Base-by-base conservation (phyloP, 78 protist genomes). In the Capsaspora owczarzaki region DNA sequence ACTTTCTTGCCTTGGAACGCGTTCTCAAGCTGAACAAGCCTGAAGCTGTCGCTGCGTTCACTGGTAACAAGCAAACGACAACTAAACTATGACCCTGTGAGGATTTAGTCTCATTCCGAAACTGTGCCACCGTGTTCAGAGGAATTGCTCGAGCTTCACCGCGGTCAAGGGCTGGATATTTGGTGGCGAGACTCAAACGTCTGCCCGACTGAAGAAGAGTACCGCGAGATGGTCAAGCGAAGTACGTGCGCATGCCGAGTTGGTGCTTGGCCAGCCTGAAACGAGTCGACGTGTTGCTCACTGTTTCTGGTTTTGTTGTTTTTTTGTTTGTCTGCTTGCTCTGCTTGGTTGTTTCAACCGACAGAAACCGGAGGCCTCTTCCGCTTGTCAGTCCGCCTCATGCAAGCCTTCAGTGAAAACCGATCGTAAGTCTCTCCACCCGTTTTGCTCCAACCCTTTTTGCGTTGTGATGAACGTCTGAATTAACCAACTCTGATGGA, bases 151-250 rank as follows among this genome's bases (percentile, higher is more conserved):
- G 61, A 83, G 44, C 78, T 94, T 31, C 98, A 95, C 68, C 78
- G 87, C 35, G 98, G 98, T 38, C 98, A 94, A 49, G 98, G 97
- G 12, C 61, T 77, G 37, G 98, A 95, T 51, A 90, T 95, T 31
- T 47, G 72, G 38, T 94, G 95, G 94, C 69, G 97, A 14, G 98
- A 95, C 81, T 41, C 78, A 2, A 31, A 42, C 53, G 38, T 31
- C 25, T 89, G 92, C 72, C 98, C 98, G 1, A 47, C 93, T 0
- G 90, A 87, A 76, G 87, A 82, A 6, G 92, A 93, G 66, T 95
- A 95, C 80, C 38, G 12, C 35, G 33, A 60, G n/a, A 82, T 82
- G 85, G 78, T 82, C 69, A 16, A 42, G 22, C 78, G 61, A 8
- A 82, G 80, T 76, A 23, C 2, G 70, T 29, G 44, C 23, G 27